These are phyloP conservation scores for Pascua sp. DNA, from an alignment of 1,284 basidiomycete genomes.

Conservation along the genomic window DNA sequence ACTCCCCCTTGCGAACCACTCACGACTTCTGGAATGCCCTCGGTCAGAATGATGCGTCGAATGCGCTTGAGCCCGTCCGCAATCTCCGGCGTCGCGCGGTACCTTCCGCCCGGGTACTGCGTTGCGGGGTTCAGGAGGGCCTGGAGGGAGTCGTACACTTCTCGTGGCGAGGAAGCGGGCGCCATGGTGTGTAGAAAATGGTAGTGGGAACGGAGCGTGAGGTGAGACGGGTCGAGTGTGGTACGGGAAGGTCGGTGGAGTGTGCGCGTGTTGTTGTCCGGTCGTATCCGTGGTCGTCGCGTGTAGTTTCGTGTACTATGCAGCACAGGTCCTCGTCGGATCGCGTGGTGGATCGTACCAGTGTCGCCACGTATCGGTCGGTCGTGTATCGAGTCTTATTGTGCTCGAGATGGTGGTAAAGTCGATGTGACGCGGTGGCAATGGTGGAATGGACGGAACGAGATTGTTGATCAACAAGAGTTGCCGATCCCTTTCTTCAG, in stretches of 20 bases:
- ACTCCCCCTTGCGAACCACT: constrained; percentile 6
- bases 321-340: no score
- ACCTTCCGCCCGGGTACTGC: constrained; percentile 50
- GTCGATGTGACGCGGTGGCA: background rate
- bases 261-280: background rate
- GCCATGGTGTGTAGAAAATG: background rate
- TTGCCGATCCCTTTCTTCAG: background rate
- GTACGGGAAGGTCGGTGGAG: background rate
- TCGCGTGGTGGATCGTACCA: no score
- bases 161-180: background rate
- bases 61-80: constrained; percentile 74
- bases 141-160: constrained; percentile 29
- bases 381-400: background rate
- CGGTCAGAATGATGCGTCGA: constrained; percentile 75
- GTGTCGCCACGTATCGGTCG: background rate
- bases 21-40: constrained; percentile 66
- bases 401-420: background rate
- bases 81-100: constrained; percentile 62
- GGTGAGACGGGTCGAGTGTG: background rate
- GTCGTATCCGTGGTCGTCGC: no score
- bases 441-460: background rate
- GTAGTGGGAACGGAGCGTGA: no score
- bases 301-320: no score
- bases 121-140: constrained; percentile 27
- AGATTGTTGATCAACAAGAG: constrained; percentile 1